Base-by-base conservation (phyloP, 2,329 filamentous ascomycete species). In the Xylaria sp. region DNA sequence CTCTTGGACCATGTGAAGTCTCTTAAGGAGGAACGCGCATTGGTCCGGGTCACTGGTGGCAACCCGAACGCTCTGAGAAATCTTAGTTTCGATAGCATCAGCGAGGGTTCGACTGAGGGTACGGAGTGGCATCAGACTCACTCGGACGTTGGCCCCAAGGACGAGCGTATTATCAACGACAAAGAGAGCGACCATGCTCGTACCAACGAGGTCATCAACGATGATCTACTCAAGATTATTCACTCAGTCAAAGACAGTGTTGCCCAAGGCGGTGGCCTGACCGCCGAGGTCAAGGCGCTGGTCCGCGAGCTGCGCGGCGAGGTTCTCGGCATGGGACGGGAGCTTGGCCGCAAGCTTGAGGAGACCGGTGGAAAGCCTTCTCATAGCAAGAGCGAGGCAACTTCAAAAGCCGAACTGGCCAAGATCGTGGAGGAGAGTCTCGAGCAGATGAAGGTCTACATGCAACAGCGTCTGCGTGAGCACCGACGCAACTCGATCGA, bases 311-410 rank as follows among this genome's bases (percentile, higher is more conserved):
- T 97, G 42, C 87, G 93, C 19, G 92, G 92, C 2, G 93, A 97
- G 71, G 92, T 97, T 7, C 80, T 97, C 3, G 92, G 92, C 2
- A 97, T 97, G 92, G 93, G 93, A 3, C 83, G 93, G 59, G 92
- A 97, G 66, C 85, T 97, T 52, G 92, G 89, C 47, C 88, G 91
- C 59, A 89, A 92, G 66, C 81, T 97, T n/a, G 90, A 94, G 63
- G 85, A 91, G 63, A 81, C 85, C 8, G 79, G 76, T 34, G 73
- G 70, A 51, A 76, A 81, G 54, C 70, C 51, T 16, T 52, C 73
- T 11, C 73, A 77, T 30, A 77, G 76, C 44, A 78, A 80, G 46
- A 72, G 76, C 1, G 81, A 82, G 58, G 76, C 79, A 0, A 79
- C 80, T 2, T 82, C 82, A 57, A 85, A 85, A 59, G 85, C 88